Evolutionary conservation across 139 green algal genomes (phyloP).

Genomic region (Helicosporidium sp.): DNA sequence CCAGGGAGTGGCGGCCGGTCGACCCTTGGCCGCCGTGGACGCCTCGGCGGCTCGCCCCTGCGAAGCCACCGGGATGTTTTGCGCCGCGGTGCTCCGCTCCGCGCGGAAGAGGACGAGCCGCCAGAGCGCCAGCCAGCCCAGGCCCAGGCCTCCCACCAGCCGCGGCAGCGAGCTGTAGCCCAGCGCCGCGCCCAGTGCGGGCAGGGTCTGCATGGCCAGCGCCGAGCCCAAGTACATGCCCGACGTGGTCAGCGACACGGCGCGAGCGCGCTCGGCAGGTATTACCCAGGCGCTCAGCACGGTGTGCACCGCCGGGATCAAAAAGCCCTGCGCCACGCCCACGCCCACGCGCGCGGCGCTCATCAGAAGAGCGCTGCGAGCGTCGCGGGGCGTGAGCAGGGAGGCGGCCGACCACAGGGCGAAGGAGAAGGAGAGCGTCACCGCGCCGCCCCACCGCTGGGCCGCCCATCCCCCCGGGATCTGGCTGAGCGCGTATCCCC

Average conservation of each 20-base stretch:
- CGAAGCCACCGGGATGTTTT: conserved; percentile 3
- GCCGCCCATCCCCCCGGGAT: conserved; percentile 84
- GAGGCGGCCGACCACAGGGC: conserved; percentile 50
- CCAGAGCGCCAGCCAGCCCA: conserved; percentile 64
- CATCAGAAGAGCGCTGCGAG: conserved; percentile 10
- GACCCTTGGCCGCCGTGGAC: conserved; percentile 1
- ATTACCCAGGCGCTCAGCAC: conserved; percentile 56
- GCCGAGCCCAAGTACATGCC: conserved; percentile 96
- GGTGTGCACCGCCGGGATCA: conserved; percentile 71
- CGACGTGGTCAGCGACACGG: conserved; percentile 78
- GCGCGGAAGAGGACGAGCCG: conserved; percentile 7
- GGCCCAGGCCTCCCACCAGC: conserved; percentile 44
- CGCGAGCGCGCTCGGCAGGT: conserved; percentile 59
- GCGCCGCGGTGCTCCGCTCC: not conserved
- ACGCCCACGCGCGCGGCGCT: conserved; percentile 37
- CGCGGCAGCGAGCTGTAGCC: conserved; percentile 44
- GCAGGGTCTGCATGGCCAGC: conserved; percentile 67
- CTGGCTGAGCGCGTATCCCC: conserved; percentile 70
- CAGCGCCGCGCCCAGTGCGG: conserved; percentile 28
- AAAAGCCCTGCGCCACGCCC: conserved; percentile 70
- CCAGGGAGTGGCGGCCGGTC: conserved; percentile 5
- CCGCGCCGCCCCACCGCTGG: conserved; percentile 62
- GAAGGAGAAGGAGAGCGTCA: conserved; percentile 65
- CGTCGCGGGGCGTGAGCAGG: conserved; percentile 48
- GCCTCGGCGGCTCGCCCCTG: not conserved